A percentile compares a stretch with the other conserved stretches of the same genome.
These are phyloP conservation scores for Boletus subparvulus DNA, from an alignment of 768 basidiomycete species.

Conservation along the genomic window DNA sequence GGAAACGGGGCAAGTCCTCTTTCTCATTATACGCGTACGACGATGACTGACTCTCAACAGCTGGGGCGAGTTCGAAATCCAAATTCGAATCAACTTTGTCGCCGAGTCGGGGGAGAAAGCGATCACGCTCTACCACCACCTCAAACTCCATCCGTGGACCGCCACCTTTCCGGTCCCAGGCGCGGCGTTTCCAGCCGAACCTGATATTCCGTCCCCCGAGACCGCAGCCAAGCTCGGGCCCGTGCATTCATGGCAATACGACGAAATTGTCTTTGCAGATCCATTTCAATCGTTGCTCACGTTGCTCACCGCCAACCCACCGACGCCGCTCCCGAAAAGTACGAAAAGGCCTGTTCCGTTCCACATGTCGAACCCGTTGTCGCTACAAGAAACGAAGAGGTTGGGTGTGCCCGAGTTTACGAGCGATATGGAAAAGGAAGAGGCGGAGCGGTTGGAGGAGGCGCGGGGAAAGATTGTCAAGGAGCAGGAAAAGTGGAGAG, in stretches of 20 bases:
- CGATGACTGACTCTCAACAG: conserved; percentile 36
- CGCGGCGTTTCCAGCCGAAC: conserved; percentile 41
- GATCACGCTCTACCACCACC: conserved; percentile 83
- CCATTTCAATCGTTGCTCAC: conserved; percentile 86
- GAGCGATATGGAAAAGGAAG: conserved; percentile 81
- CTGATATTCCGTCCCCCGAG: conserved; percentile 67
- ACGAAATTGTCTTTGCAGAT: conserved; percentile 95
- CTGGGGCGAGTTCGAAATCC: conserved; percentile 99
- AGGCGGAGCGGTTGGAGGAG: conserved; percentile 74
- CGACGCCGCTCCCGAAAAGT: conserved; percentile 71
- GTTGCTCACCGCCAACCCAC: conserved; percentile 76
- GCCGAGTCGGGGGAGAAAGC: conserved; percentile 90
- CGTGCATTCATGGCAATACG: conserved; percentile 98
- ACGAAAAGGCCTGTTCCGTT: conserved; percentile 66
- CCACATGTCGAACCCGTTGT: conserved; percentile 57
- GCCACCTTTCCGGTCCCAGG: conserved; percentile 31
- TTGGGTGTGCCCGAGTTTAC: conserved; percentile 83
- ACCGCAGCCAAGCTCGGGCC: conserved; percentile 67
- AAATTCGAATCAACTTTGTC: conserved; percentile 88
- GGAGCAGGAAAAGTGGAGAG: conserved; percentile 75
- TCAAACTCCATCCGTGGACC: conserved; percentile 93
- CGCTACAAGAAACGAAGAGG: conserved; percentile 62
- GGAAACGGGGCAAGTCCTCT: conserved; percentile 76
- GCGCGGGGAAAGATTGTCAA: conserved; percentile 67
- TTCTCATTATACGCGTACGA: neutral